Base-by-base conservation (phyloP, 2,329 filamentous ascomycete species). In the Phialophora chinensis region DNA sequence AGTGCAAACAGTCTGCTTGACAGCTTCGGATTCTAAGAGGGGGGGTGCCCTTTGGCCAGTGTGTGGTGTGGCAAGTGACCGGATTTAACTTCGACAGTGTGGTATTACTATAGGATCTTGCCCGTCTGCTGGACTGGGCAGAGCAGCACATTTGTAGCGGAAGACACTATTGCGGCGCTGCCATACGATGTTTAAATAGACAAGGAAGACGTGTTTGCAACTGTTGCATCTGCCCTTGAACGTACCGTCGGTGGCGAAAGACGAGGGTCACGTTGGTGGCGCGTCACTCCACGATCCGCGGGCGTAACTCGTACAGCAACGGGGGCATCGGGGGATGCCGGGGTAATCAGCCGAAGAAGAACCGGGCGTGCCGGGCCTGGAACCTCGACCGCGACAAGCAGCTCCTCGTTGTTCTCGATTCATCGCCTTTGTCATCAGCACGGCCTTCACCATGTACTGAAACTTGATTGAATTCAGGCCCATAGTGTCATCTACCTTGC, bases 1-100 rank as follows among this genome's bases (percentile, higher is more conserved):
- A 93, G 96, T 80, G 86, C 91, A 31, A 92, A 87, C 76, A 94
- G 92, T 66, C 79, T 99, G 75, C 83, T 98, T 73, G 94, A 98
- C 82, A 93, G 87, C 77, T 98, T 98, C 84, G 94, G 94, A 1
- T 95, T 98, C 76, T 98, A 78, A 77, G 25, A 5, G 11, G 27
- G 29, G 7, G 1, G 20, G 20, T 27, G 1, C 4, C n/a, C 8
- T 20, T 27, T 52, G 49, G 49, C 49, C 23, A 5, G 12, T 27
- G 20, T 25, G 49, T 11, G 10, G 10, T 23, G 49, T 52, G 20
- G 49, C 49, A 23, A 44, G n/a, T 2, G 17, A n/a, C 38, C n/a
- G 5, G 35, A 4, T 42, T 42, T 42, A 5, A 5, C 17, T 44
- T 44, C 38, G 38, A 44, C 38, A 7, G 6, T 44, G 38, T 44